A percentile compares a stretch with the other conserved stretches of the same genome.
phyloP scores from a whole-genome alignment of 1,284 basidiomycete species.

The Lentinula novae-zelandiae region DNA sequence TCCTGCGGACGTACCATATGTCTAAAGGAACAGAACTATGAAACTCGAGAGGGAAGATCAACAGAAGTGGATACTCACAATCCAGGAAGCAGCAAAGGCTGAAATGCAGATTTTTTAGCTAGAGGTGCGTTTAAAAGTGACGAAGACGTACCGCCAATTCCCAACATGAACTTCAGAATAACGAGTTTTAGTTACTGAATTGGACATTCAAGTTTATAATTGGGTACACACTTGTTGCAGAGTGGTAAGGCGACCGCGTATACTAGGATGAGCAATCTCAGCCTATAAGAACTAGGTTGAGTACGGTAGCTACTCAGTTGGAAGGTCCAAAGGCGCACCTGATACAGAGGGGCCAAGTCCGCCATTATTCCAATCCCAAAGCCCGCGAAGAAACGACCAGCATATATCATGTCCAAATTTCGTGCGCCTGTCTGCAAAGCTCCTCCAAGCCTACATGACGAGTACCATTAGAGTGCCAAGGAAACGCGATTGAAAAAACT shows the following conservation, averaged over 20 bases:
- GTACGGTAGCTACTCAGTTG: background rate
- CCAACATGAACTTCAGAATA: conserved; percentile 33
- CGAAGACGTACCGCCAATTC: conserved; percentile 31
- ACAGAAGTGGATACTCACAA: conserved; percentile 22
- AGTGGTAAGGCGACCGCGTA: conserved; percentile 57
- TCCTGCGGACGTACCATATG: conserved; percentile 34
- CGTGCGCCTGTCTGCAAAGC: conserved; percentile 46
- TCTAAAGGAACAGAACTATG: conserved; percentile 22
- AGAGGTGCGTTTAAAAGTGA: background rate
- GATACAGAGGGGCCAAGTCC: conserved; percentile 57
- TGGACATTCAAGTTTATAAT: background rate
- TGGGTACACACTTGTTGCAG: conserved; percentile 43
- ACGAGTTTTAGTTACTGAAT: background rate
- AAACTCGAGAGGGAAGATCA: background rate
- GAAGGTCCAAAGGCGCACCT: conserved; percentile 18
- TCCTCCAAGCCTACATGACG: conserved; percentile 48
- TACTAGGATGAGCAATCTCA: conserved; percentile 63
- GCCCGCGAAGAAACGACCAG: conserved; percentile 57
- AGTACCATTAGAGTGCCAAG: conserved; percentile 11
- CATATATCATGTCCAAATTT: conserved; percentile 58
- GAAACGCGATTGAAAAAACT: conserved; percentile 1
- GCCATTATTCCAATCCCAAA: conserved; percentile 48
- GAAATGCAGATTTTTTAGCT: background rate
- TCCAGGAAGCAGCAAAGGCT: conserved; percentile 44
- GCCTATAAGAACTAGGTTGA: conserved; percentile 22